Percentiles rank a stretch among this genome's conserved stretches.
Evolutionary conservation across 1,139 yeast genomes (phyloP).

Genomic region (Saccharomycopsis hybrid): DNA sequence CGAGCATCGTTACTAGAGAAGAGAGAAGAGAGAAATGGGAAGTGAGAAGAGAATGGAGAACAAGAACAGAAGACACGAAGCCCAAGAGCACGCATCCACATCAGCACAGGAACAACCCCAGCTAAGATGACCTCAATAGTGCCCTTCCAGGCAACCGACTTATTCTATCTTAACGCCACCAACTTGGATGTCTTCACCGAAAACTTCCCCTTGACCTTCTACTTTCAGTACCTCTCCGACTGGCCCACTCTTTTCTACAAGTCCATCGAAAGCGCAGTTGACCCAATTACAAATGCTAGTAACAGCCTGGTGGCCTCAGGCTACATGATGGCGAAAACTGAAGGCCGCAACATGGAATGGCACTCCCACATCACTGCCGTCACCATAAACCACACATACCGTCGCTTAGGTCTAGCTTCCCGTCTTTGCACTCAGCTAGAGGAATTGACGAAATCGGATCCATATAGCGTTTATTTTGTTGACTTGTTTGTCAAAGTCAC

Average conservation of each 20-base stretch:
- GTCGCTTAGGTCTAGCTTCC: constrained; percentile 82
- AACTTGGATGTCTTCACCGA: constrained; percentile 88
- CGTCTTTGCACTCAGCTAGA: constrained; percentile 66
- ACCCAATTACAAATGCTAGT: constrained; percentile 4
- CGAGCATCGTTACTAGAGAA: no score
- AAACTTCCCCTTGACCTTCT: constrained; percentile 79
- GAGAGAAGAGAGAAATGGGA: no score
- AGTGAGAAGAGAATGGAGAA: not conserved
- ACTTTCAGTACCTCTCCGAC: constrained; percentile 68
- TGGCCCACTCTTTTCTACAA: constrained; percentile 93
- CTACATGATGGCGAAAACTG: constrained; percentile 93
- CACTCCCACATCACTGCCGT: constrained; percentile 97
- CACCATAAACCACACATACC: constrained; percentile 73
- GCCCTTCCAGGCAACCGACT: constrained; percentile 83
- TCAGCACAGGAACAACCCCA: no score
- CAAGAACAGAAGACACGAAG: no score
- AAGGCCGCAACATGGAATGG: constrained; percentile 81
- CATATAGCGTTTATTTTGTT: constrained; percentile 72
- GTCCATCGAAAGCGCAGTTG: constrained; percentile 40
- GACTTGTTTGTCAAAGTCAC: constrained; percentile 90
- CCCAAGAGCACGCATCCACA: no score
- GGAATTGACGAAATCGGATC: constrained; percentile 60
- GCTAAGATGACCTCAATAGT: constrained; percentile 68
- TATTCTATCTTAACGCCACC: constrained; percentile 63
- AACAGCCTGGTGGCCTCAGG: constrained; percentile 45